Base-by-base conservation (phyloP, 352 stramenopile genomes). In the Pythium monospermum region DNA sequence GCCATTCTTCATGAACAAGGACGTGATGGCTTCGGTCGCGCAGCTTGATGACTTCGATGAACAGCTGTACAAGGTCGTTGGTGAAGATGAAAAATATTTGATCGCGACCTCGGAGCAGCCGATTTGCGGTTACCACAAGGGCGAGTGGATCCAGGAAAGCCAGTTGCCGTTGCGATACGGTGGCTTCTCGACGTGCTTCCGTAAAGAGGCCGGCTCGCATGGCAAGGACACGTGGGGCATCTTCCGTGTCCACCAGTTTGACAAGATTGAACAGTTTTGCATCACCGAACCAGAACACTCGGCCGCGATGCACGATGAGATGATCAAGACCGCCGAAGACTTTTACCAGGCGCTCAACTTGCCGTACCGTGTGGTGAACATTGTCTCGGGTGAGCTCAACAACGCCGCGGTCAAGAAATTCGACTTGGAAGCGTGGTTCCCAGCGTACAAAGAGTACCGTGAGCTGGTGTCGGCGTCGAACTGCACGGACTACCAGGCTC, bases 1-100 rank as follows among this genome's bases (percentile, higher is more conserved):
- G 23, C 97, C 97, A 40, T 99, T 96, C 76, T 98, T 99, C 61
- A 99, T 99, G 96, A 99, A 99, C 71, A 99, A 99, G 86, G 95
- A 99, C 18, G 68, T 91, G 26, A 99, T 99, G 97, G 85, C 91
- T 41, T 87, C 85, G 15, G 98, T 99, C 40, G 97, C 97, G 25
- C 96, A 99, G 72, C 83, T 99, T 33, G 96, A 98, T 53, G 95
- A 99, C 64, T 99, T 99, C 71, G 97, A 99, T 71, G 97, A 99
- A 72, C 95, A 98, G 67, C 75, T 99, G 8, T 99, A 99, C 86
- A 99, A 99, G 76, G 97, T 99, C 49, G 74, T 87, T 16, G 86
- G 86, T n/a, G 93, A 92, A 32, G 87, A 96, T 66, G 96, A 99
- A 49, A 99, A 99, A 74, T 99, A 99, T 68, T 82, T 99, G 21